A percentile compares a stretch with the other conserved stretches of the same genome.
phyloP scores from a whole-genome alignment of 768 basidiomycete genomes.

The Guyanaporus albipodus region DNA sequence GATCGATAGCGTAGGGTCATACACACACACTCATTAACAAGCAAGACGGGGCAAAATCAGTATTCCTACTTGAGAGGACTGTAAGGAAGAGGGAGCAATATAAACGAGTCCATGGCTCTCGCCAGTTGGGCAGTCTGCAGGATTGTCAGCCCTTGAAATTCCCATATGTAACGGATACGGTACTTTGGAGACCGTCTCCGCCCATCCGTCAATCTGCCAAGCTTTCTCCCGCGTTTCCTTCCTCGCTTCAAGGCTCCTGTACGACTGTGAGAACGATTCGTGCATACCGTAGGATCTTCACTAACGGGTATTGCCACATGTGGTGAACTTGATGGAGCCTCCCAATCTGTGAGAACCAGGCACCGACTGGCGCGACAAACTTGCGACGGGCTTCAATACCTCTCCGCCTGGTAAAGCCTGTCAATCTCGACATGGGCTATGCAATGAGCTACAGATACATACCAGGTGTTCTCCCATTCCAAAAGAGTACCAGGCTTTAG shows the following conservation, averaged over 20 bases:
- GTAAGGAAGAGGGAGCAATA: constrained; percentile 75
- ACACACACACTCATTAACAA: background rate
- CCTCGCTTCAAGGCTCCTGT: constrained; percentile 69
- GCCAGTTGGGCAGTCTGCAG: constrained; percentile 84
- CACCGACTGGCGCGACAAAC: constrained; percentile 81
- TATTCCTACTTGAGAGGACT: constrained; percentile 74
- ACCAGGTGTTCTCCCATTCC: constrained; percentile 97
- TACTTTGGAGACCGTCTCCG: constrained; percentile 89
- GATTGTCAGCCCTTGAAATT: constrained; percentile 1
- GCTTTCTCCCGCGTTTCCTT: constrained; percentile 85
- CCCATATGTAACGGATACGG: constrained; percentile 12
- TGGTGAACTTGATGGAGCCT: constrained; percentile 88
- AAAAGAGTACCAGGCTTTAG: constrained; percentile 84
- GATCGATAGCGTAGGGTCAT: background rate
- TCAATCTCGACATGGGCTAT: constrained; percentile 2
- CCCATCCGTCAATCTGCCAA: constrained; percentile 95
- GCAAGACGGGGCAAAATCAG: background rate
- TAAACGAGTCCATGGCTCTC: constrained; percentile 80
- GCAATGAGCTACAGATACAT: constrained; percentile 11
- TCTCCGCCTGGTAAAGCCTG: constrained; percentile 56
- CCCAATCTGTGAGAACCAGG: constrained; percentile 91
- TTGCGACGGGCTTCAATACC: constrained; percentile 92
- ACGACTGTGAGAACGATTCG: constrained; percentile 8
- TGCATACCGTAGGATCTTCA: constrained; percentile 16
- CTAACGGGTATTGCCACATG: constrained; percentile 95